Base-by-base conservation (phyloP, 2,329 filamentous ascomycete species). In the Helminthosporium solani region DNA sequence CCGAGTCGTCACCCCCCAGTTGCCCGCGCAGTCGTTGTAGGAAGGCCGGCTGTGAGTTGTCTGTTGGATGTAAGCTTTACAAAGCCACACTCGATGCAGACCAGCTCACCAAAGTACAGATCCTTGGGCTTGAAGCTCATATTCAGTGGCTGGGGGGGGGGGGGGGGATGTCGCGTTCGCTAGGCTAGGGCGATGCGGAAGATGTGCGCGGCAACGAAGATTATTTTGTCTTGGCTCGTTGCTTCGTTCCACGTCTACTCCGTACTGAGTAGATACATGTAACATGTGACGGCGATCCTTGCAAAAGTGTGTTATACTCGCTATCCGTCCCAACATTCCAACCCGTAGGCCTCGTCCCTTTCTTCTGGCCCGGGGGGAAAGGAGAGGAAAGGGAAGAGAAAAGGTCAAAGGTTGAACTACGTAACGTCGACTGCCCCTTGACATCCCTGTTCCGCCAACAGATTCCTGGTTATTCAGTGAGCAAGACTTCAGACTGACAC, bases 41-140 rank as follows among this genome's bases (percentile, higher is more conserved):
- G 63, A 73, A 74, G 44, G 69, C 71, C 53, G 64, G 75, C 61
- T 72, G 75, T 58, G 67, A 82, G 70, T 55, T 79, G 75, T 73
- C 75, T 78, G 77, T 2, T n/a, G 6, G 78, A 77, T 37, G 90
- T 78, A 68, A 87, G 84, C 60, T 87, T 87, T 58, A 81, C 75
- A 41, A 82, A 88, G 63, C 87, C 70, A 47, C 27, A n/a, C 2
- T 9, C 3, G 15, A 8, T 2, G 16, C n/a, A 1, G 7, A 3
- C 12, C 19, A 30, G 30, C 50, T 21, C 42, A 72, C 80, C 77
- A 76, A 88, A 90, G 47, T 78, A 77, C 39, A 90, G 78, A 68
- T 88, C 84, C 60, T 87, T 88, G 57, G 82, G 75, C 42, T 82
- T 88, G 64, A 88, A 72, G 50, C 72, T 75, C 72, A 77, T 86